Evolutionary conservation across 768 basidiomycete genomes (phyloP), one percentile per base, ranked within the genome.

Genomic region (Kwoniella sp.): DNA sequence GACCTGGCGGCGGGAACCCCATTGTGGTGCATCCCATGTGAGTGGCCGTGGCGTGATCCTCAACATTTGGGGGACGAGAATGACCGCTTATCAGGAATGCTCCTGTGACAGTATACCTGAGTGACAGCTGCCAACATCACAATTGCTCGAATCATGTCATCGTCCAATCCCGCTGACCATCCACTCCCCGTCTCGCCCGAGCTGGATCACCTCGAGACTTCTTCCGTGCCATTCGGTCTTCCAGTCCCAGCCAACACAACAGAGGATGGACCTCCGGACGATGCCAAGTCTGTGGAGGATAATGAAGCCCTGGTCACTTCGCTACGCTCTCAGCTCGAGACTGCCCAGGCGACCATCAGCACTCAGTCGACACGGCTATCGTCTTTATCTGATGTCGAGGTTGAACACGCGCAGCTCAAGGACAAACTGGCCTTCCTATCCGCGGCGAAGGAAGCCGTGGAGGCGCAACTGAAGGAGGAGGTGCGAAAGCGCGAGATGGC

Each of bases 381-480:
- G 5, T n/a, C 40, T 5, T 48, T 65, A 4, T 33, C 62, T 5
- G 59, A 60, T 26, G 38, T 67, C 1, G 63, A 71, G 37, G 40
- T 56, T 11, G 56, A 63, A 23, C 53, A 60, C 15, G 10, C 53
- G 3, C 53, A 60, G 19, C 52, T 71, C 9, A 62, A 63, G 53
- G 63, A 69, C 36, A 55, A 62, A 45, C 36, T 56, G 45, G 55
- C 59, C 5, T 73, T 70, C 42, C 20, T 69, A 34, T 34, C 56
- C 5, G 72, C 72, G 1, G 66, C 72, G 14, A 73, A 69, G 45
- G 70, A 71, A 17, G 72, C 70, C 7, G 66, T 70, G 7, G 70
- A 71, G 36, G 37, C 34, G 5, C 61, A 67, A 27, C 50, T 73
- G 14, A 39, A 65, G 41, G 66, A 67, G 32, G 72, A 73, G 42